These are phyloP conservation scores for Eucalyptus globulus DNA, from an alignment of 345 rosid species.

Conservation along the genomic window DNA sequence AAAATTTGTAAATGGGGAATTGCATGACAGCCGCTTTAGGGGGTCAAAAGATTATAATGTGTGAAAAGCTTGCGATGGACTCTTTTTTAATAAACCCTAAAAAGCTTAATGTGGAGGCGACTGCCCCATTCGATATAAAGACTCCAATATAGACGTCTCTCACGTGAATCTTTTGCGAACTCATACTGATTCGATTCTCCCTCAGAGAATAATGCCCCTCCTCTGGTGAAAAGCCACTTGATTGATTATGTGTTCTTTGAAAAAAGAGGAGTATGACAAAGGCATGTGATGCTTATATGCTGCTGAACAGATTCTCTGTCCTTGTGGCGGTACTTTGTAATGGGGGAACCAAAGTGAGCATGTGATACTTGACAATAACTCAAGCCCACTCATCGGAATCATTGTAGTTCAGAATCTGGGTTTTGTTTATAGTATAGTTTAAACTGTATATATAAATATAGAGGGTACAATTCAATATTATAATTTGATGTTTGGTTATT, in stretches of 20 bases:
- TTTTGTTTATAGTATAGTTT: background rate
- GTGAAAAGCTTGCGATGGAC: background rate
- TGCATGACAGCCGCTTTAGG: background rate
- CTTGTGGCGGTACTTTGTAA: background rate
- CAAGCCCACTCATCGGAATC: background rate
- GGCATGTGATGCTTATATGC: background rate
- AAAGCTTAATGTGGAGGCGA: background rate
- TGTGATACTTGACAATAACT: background rate
- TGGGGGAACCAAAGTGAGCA: background rate
- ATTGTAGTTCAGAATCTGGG: background rate
- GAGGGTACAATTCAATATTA: background rate
- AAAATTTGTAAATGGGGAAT: background rate
- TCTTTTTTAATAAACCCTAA: background rate
- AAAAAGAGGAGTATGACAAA: background rate
- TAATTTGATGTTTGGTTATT: background rate
- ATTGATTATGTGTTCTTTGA: background rate
- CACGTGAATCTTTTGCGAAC: background rate
- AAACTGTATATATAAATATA: background rate
- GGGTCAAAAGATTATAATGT: background rate
- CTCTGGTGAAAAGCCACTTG: background rate
- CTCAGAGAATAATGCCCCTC: background rate
- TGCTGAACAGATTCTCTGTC: background rate
- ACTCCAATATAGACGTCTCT: background rate
- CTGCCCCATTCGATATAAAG: background rate
- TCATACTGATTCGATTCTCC: background rate